phyloP scores from a whole-genome alignment of 495 filamentous ascomycete genomes.

The Pseudoneurospora amorphoporcata region DNA sequence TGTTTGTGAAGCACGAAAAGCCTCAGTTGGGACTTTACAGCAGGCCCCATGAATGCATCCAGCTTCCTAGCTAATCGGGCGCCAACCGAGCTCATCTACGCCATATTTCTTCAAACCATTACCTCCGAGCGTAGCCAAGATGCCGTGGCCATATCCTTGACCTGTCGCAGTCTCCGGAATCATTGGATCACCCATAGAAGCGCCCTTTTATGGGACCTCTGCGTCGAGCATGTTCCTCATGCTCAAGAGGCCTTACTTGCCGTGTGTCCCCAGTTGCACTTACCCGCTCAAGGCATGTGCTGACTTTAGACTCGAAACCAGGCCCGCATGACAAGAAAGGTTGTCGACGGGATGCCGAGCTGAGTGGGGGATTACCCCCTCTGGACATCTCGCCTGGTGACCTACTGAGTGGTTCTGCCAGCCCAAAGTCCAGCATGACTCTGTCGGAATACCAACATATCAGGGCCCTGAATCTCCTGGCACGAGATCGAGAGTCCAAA shows the following conservation, averaged over 20 bases:
- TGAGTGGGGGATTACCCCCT: not conserved
- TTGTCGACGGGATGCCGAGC: not conserved
- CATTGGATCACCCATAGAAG: not conserved
- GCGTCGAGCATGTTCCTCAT: not conserved
- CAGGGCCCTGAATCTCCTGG: not conserved
- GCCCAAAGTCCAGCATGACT: not conserved
- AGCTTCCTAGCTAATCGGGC: not conserved
- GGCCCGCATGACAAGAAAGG: not conserved
- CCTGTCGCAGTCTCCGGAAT: not conserved
- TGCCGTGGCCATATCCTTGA: not conserved
- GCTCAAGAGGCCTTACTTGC: not conserved
- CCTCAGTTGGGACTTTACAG: not conserved
- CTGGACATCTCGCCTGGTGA: not conserved
- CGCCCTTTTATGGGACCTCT: not conserved
- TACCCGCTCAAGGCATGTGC: not conserved
- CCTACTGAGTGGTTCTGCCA: not conserved
- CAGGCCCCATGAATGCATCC: not conserved
- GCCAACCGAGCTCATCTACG: not conserved
- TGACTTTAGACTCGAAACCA: not conserved
- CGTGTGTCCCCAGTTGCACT: not conserved
- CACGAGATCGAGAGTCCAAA: not conserved
- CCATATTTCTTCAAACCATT: not conserved
- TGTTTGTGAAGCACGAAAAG: not conserved
- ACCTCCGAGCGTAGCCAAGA: not conserved
- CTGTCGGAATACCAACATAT: not conserved